Conservation (phyloP, 306 rosid species). For the Castanea crenata region DNA sequence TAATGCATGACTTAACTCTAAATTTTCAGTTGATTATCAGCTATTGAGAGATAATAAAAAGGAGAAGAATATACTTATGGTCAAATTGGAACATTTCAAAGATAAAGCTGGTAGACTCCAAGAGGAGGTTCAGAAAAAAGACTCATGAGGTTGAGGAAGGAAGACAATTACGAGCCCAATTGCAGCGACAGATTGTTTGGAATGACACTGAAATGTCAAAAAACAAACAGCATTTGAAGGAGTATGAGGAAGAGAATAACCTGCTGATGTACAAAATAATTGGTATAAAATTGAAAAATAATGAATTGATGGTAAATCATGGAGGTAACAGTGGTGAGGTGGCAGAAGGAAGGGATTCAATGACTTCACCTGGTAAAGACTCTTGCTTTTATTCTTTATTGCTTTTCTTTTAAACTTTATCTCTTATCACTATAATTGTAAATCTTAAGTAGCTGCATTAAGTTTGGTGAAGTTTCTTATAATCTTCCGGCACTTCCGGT, state of each 20-base stretch:
- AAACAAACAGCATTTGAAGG: slow-evolving; percentile 26
- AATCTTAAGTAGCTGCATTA: not conserved
- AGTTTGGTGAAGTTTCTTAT: not conserved
- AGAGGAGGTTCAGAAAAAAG: slow-evolving; percentile 26
- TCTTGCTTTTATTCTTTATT: not conserved
- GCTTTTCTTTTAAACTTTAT: not conserved
- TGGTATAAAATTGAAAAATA: slow-evolving; percentile 38
- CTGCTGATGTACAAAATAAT: slow-evolving; percentile 27
- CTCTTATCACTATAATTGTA: not conserved
- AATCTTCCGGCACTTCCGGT: not conserved
- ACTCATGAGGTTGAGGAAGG: slow-evolving; percentile 40
- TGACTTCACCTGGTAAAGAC: slow-evolving; percentile 48
- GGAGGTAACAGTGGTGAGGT: slow-evolving; percentile 12
- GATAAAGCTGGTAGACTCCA: slow-evolving; percentile 27
- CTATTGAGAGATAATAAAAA: slow-evolving; percentile 28
- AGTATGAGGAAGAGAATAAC: slow-evolving; percentile 38
- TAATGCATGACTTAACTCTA: slow-evolving; percentile 21
- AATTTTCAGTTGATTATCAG: slow-evolving; percentile 23
- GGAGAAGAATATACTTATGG: slow-evolving; percentile 35
- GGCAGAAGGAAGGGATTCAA: slow-evolving; percentile 30
- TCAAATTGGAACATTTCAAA: slow-evolving; percentile 33
- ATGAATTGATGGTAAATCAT: slow-evolving; percentile 30
- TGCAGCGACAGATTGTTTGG: slow-evolving; percentile 9
- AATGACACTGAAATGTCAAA: slow-evolving; percentile 27
- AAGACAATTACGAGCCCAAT: slow-evolving; percentile 19